A percentile compares a stretch with the other conserved stretches of the same genome.
Evolutionary conservation across 208 protist genomes (phyloP).

Genomic region (Tritrichomonas musculus): DNA sequence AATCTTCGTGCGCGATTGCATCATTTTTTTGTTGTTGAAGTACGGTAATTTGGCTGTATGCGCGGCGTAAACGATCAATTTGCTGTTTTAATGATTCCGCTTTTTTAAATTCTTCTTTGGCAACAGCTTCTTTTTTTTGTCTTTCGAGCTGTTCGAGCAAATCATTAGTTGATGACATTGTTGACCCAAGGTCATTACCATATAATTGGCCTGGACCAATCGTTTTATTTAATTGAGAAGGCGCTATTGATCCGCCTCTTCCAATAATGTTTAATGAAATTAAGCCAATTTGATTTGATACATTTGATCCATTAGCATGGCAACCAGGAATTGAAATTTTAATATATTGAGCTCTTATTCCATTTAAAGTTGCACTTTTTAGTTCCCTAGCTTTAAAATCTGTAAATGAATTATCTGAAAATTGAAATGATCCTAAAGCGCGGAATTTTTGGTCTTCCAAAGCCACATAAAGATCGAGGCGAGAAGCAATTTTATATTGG

Average conservation of each 20-base stretch:
- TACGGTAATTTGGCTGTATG: not conserved
- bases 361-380: not conserved
- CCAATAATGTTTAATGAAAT: not conserved
- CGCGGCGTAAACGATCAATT: not conserved
- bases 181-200: too few relatives aligned
- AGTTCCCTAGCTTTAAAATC: not conserved
- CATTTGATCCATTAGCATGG: constrained; percentile 21
- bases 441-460: not conserved
- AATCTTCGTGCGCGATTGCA: constrained; percentile 18
- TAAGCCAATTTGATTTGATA: constrained; percentile 2
- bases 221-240: not conserved
- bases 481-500: not conserved
- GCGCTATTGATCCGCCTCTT: not conserved
- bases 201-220: too few relatives aligned
- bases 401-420: constrained; percentile 4
- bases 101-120: constrained; percentile 2
- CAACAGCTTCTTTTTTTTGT: not conserved
- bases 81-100: not conserved
- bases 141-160: not conserved
- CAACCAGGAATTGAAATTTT: constrained; percentile 6
- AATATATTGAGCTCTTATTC: not conserved
- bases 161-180: not conserved
- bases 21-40: constrained; percentile 21
- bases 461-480: constrained; percentile 8
- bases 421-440: not conserved